phyloP scores from a whole-genome alignment of 768 basidiomycete genomes.

The Trametes sanguinea region DNA sequence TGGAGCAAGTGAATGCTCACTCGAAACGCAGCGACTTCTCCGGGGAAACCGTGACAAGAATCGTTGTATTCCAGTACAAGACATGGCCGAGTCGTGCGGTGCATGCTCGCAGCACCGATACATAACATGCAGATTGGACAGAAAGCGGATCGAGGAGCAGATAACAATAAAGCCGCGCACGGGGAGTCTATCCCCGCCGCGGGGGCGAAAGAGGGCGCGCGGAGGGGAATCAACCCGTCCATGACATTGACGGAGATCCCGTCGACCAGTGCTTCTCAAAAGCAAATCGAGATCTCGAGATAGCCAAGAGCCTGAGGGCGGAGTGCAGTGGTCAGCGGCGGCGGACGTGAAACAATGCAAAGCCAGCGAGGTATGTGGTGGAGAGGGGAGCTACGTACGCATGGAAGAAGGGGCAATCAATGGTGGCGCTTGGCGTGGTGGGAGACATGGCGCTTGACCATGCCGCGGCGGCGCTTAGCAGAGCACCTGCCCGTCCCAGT shows the following conservation, averaged over 20 bases:
- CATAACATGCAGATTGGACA: conserved; percentile 9
- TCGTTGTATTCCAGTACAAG: conserved; percentile 23
- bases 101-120: conserved; percentile 23
- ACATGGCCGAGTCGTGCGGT: conserved; percentile 7
- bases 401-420: conserved; percentile 22
- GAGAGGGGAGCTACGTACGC: conserved; percentile 11
- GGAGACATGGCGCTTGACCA: conserved; percentile 25
- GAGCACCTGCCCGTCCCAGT: conserved; percentile 21
- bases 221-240: conserved; percentile 17
- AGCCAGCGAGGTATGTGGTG: background rate
- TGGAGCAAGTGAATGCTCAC: background rate
- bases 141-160: background rate
- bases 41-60: background rate
- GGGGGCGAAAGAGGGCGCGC: conserved; percentile 7
- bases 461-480: conserved; percentile 24
- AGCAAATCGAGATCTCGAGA: conserved; percentile 30
- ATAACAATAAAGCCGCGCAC: conserved; percentile 6
- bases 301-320: conserved; percentile 14
- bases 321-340: background rate
- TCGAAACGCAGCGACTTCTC: background rate
- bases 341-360: background rate
- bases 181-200: conserved; percentile 8
- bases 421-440: conserved; percentile 29
- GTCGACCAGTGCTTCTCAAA: conserved; percentile 27
- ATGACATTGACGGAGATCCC: conserved; percentile 26